Evolutionary conservation across 2,329 filamentous ascomycete genomes (phyloP).

Genomic region (Thermothelomyces thermophilus): DNA sequence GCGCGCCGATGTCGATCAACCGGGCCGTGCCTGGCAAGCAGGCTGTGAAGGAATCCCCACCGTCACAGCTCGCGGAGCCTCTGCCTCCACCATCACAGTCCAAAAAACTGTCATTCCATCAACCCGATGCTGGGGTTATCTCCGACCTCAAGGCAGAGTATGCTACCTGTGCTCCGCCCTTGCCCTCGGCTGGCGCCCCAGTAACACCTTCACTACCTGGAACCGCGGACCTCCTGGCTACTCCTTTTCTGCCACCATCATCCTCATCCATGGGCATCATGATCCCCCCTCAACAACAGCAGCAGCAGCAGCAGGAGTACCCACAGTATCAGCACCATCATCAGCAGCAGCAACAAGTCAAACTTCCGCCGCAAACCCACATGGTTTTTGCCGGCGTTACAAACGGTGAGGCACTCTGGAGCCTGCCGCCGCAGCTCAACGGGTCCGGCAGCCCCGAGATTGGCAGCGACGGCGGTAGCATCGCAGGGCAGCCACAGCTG

Average conservation of each 20-base stretch:
- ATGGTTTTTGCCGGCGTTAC: conserved; percentile 43
- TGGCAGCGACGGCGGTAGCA: conserved; percentile 37
- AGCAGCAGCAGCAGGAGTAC: conserved; percentile 13
- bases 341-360: conserved; percentile 9
- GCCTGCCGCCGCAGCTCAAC: conserved; percentile 32
- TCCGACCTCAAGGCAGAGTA: conserved; percentile 18
- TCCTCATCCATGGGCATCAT: conserved; percentile 2
- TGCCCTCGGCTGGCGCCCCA: not conserved
- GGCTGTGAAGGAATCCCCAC: conserved; percentile 30
- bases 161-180: conserved; percentile 7
- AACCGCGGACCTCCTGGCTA: not conserved
- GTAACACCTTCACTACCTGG: not conserved
- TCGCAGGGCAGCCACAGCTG: conserved; percentile 20
- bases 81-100: conserved; percentile 1
- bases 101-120: not conserved
- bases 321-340: conserved; percentile 16
- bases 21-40: conserved; percentile 33
- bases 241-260: not conserved
- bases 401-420: conserved; percentile 43
- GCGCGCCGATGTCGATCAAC: conserved; percentile 43
- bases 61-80: conserved; percentile 19
- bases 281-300: conserved; percentile 1
- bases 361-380: not conserved
- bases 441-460: conserved; percentile 33
- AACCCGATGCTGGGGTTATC: not conserved